Evolutionary conservation across 495 filamentous ascomycete genomes (phyloP), one percentile per base, ranked within the genome.

Genomic region (Amniculicola lignicola): DNA sequence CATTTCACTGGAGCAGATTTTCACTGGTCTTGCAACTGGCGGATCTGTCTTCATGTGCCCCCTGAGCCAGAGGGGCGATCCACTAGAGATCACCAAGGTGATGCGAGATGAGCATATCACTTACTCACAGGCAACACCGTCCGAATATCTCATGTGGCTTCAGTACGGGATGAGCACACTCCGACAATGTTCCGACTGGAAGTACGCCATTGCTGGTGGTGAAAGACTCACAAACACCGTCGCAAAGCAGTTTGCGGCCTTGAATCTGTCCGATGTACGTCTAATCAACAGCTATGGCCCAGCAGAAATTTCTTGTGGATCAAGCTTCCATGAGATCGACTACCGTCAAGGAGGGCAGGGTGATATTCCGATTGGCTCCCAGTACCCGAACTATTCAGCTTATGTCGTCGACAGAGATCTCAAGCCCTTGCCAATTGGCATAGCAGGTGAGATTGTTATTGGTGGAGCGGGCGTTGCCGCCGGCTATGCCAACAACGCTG

Each of bases 361-460:
- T 5, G 12, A 41, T 14, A 4, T 31, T 1, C 49, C 49, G 3
- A 16, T 7, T 28, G 49, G 49, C 3, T 42, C n/a, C 36, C 7
- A 36, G 9, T 9, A 21, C 11, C 49, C 49, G 4, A 52, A 52
- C 22, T 74, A 74, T 42, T 23, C 23, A 5, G 31, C 64, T 3
- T 77, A 77, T 53, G 64, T 79, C 21, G 25, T 81, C 2, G 75
- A 79, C 46, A 43, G 70, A 4, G 5, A 75, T 3, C 28, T 68
- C 5, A 44, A 64, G 6, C 69, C 68, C 2, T 1, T 79, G 0
- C 73, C 75, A 0, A 28, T 56, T 14, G 76, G 74, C 4, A 31
- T 70, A 2, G 43, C 67, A 1, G 78, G 77, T 1, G 74, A 81
- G 49, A 65, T 80, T 14, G 41, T 40, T 35, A 63, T 79, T 31